phyloP scores from a whole-genome alignment of 2,329 filamentous ascomycete genomes.

The Alternaria triticimaculans region DNA sequence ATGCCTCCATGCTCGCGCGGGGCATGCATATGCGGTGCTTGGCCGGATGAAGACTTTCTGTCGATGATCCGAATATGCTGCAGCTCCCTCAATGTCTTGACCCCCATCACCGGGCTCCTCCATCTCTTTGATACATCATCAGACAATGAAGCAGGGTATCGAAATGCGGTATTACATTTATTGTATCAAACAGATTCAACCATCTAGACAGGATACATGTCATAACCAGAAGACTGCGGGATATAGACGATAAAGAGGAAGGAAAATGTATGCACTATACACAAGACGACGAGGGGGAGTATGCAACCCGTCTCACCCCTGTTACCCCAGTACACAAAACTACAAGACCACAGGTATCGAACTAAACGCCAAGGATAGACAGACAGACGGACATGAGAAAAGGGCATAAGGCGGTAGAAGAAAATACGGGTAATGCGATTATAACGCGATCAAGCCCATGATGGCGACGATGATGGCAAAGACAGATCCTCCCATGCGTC shows the following conservation, averaged over 20 bases:
- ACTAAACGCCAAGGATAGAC: background rate
- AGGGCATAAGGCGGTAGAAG: background rate
- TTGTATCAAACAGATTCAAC: background rate
- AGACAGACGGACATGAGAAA: background rate
- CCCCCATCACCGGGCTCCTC: too few species aligned
- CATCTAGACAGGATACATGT: background rate
- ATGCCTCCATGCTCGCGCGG: background rate
- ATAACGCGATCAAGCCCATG: slow-evolving; percentile 40
- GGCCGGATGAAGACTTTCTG: background rate
- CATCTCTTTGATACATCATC: background rate
- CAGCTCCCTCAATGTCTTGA: background rate
- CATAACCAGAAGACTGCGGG: background rate
- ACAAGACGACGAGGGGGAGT: background rate
- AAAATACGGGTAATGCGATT: slow-evolving; percentile 3
- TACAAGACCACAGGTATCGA: background rate
- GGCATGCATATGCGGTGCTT: background rate
- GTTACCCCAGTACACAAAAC: background rate
- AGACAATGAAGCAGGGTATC: background rate
- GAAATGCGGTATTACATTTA: background rate
- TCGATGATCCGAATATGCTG: background rate
- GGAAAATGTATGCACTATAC: background rate
- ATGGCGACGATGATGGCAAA: slow-evolving; percentile 45
- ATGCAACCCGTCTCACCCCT: background rate
- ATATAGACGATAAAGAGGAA: background rate
- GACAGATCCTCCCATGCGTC: slow-evolving; percentile 39